Conservation (phyloP, 73 alveolate species). For the Symbiodinium pilosum region DNA sequence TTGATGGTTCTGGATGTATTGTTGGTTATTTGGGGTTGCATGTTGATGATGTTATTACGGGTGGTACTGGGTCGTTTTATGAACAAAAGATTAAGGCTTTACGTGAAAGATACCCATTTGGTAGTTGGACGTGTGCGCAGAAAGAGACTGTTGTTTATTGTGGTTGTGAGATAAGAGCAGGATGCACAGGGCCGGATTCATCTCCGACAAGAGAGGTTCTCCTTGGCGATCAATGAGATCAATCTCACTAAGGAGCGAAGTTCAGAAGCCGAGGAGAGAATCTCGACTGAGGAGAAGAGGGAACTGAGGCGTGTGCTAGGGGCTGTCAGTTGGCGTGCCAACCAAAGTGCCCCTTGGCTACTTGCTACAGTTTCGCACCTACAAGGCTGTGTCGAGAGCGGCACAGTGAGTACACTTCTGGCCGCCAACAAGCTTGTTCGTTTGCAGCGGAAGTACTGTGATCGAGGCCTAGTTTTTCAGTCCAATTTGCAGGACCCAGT, state of each 20-base stretch:
- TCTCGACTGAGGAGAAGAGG: background rate
- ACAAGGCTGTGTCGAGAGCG: slow-evolving; percentile 15
- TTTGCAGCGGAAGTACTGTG: background rate
- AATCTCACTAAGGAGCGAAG: background rate
- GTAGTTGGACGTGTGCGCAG: background rate
- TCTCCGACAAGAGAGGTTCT: background rate
- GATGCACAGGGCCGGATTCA: background rate
- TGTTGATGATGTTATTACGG: background rate
- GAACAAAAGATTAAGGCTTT: background rate
- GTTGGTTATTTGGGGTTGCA: background rate
- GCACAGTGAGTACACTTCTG: background rate
- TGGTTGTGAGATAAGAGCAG: background rate
- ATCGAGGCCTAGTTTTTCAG: background rate
- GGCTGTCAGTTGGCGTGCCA: slow-evolving; percentile 42
- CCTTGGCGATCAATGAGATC: background rate
- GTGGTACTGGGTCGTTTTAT: background rate
- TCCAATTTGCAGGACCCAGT: background rate
- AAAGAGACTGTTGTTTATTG: background rate
- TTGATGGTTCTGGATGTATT: background rate
- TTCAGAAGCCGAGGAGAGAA: background rate
- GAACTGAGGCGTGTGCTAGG: background rate
- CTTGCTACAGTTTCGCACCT: slow-evolving; percentile 8
- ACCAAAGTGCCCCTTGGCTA: slow-evolving; percentile 21
- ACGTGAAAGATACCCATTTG: background rate
- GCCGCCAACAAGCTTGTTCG: background rate